Percentiles rank a stretch among this genome's conserved stretches.
These are phyloP conservation scores for Talaromyces pinophilus DNA, from an alignment of 2,329 filamentous ascomycete species.

Conservation along the genomic window DNA sequence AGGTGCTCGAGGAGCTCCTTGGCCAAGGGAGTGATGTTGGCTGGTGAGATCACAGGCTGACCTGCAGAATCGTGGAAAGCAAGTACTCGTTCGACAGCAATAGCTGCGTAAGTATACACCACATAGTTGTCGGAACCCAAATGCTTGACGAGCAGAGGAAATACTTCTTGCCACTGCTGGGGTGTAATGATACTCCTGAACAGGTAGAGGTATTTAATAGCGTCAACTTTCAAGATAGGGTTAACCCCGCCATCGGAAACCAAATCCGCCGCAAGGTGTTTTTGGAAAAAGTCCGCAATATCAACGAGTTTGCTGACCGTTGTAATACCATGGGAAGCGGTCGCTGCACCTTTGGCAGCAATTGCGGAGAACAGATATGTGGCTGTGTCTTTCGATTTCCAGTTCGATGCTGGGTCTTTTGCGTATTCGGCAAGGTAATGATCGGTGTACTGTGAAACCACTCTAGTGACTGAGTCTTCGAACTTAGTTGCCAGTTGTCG, in stretches of 20 bases:
- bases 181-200: slow-evolving; percentile 94
- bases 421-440: slow-evolving; percentile 77
- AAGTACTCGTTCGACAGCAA: slow-evolving; percentile 90
- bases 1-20: slow-evolving; percentile 86
- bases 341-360: slow-evolving; percentile 86
- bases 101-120: slow-evolving; percentile 95
- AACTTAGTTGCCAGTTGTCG: slow-evolving; percentile 87
- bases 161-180: slow-evolving; percentile 86
- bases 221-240: slow-evolving; percentile 91
- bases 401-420: slow-evolving; percentile 68
- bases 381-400: slow-evolving; percentile 98
- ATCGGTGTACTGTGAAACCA: slow-evolving; percentile 84
- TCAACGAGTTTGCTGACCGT: slow-evolving; percentile 84
- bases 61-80: slow-evolving; percentile 76
- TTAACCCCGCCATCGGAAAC: slow-evolving; percentile 68
- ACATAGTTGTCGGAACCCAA: slow-evolving; percentile 89
- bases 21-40: slow-evolving; percentile 76
- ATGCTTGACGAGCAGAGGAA: slow-evolving; percentile 88
- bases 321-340: slow-evolving; percentile 84
- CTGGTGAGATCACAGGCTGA: slow-evolving; percentile 75
- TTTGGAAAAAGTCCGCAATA: slow-evolving; percentile 92
- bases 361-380: slow-evolving; percentile 94
- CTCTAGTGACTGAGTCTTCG: slow-evolving; percentile 76
- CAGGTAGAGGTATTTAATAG: slow-evolving; percentile 95
- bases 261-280: slow-evolving; percentile 86